phyloP scores from a whole-genome alignment of 305 asterid species.

The Lippia alba region DNA sequence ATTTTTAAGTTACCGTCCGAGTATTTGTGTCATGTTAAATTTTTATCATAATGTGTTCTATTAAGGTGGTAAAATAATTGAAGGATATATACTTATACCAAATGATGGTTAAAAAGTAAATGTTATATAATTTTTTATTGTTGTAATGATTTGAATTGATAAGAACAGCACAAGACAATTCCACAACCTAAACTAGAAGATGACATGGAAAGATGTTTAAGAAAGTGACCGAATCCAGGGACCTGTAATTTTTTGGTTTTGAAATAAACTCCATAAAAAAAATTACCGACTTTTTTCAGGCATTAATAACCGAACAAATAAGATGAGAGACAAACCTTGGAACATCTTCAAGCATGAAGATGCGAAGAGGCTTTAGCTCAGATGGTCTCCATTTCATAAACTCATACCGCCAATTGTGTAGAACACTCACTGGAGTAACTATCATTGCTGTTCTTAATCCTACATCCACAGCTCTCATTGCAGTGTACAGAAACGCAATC shows the following conservation, averaged over 20 bases:
- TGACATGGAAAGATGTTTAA: slow-evolving; percentile 21
- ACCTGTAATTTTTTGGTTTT: slow-evolving; percentile 10
- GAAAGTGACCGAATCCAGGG: slow-evolving; percentile 7
- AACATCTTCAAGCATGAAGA: slow-evolving; percentile 94
- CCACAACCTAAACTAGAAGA: not conserved
- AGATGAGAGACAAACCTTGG: slow-evolving; percentile 60
- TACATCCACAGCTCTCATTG: slow-evolving; percentile 86
- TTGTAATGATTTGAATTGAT: no score
- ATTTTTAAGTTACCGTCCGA: no score
- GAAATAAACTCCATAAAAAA: slow-evolving; percentile 4
- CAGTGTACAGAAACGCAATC: slow-evolving; percentile 87
- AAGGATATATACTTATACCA: no score
- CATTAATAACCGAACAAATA: slow-evolving; percentile 13
- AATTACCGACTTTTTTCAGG: slow-evolving; percentile 1
- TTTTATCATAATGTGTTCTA: no score
- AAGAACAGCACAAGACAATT: slow-evolving; percentile 27
- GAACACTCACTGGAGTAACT: slow-evolving; percentile 94
- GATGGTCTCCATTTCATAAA: slow-evolving; percentile 92
- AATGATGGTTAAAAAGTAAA: no score
- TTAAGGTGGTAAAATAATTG: no score
- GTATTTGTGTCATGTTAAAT: no score
- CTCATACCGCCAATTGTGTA: slow-evolving; percentile 95
- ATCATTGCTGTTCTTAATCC: slow-evolving; percentile 89
- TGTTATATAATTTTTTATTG: no score
- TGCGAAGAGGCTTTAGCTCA: slow-evolving; percentile 89